phyloP scores from a whole-genome alignment of 805 yeast species.

The Candida wancherniae region DNA sequence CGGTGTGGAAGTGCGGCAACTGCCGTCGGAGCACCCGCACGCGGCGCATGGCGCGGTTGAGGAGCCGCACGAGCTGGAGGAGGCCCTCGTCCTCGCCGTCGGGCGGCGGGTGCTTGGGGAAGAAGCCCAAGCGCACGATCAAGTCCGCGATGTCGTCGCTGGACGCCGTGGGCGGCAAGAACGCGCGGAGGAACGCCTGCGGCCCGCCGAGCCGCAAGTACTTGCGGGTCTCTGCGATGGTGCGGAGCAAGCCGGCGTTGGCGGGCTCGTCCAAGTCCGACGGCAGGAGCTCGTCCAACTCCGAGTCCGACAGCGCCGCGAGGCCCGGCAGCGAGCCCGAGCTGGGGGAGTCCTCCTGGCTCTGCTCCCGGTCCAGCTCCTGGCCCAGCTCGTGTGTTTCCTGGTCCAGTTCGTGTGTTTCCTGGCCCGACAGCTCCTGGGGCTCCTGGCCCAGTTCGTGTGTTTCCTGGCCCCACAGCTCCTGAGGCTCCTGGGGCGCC shows the following conservation, averaged over 20 bases:
- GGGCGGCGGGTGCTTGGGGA: conserved; percentile 27
- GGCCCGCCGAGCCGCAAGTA: conserved; percentile 59
- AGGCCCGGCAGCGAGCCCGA: conserved; percentile 6
- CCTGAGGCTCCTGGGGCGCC: too few relatives aligned
- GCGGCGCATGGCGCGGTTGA: conserved; percentile 62
- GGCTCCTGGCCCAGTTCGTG: too few relatives aligned
- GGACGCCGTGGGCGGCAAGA: conserved; percentile 56
- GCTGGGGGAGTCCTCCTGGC: too few relatives aligned
- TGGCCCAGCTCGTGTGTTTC: too few relatives aligned
- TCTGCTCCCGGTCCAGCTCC: too few relatives aligned
- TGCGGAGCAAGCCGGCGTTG: conserved; percentile 1
- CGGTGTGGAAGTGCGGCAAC: conserved; percentile 47
- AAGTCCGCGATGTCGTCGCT: conserved; percentile 53
- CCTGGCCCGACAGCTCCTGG: too few relatives aligned
- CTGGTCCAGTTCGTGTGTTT: too few relatives aligned
- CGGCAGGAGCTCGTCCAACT: conserved; percentile 11
- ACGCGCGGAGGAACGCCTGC: conserved; percentile 53
- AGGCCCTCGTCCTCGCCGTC: conserved; percentile 40
- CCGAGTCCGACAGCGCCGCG: too few relatives aligned
- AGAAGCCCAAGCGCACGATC: conserved; percentile 61
- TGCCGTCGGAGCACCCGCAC: conserved; percentile 55
- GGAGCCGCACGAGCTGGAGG: conserved; percentile 43
- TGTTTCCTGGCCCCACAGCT: too few relatives aligned
- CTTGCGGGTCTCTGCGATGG: conserved; percentile 29
- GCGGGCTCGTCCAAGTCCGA: conserved; percentile 1